These are phyloP conservation scores for Sporothrix pseudoabietina DNA, from an alignment of 2,329 filamentous ascomycete genomes.

Conservation along the genomic window DNA sequence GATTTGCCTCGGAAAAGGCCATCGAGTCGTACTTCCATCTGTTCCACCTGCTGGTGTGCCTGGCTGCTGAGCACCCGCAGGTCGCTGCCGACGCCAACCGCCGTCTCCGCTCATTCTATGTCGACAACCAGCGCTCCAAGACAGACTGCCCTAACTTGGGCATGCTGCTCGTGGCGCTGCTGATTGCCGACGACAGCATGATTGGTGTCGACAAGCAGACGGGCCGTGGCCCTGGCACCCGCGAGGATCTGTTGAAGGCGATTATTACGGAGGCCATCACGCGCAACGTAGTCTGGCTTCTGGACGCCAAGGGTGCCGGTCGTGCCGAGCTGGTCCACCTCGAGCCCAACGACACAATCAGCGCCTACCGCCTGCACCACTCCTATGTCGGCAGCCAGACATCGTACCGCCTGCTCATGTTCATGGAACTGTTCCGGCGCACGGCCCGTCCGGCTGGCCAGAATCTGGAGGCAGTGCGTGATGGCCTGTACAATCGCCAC, in stretches of 20 bases:
- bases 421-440: conserved; percentile 53
- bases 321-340: conserved; percentile 51
- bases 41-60: conserved; percentile 54
- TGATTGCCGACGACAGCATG: conserved; percentile 48
- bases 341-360: conserved; percentile 45
- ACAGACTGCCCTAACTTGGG: conserved; percentile 51
- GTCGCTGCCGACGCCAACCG: conserved; percentile 48
- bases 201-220: background rate
- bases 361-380: conserved; percentile 50
- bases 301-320: conserved; percentile 44
- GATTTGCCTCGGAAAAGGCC: conserved; percentile 55
- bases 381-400: conserved; percentile 52
- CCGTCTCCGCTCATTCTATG: conserved; percentile 44
- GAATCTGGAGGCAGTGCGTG: conserved; percentile 46
- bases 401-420: conserved; percentile 56
- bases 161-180: conserved; percentile 50
- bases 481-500: conserved; percentile 51
- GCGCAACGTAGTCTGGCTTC: conserved; percentile 56
- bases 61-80: conserved; percentile 41
- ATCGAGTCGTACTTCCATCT: conserved; percentile 57
- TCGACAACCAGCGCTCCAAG: conserved; percentile 46
- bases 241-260: conserved; percentile 41
- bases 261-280: conserved; percentile 54
- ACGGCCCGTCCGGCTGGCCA: conserved; percentile 43
- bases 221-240: conserved; percentile 41